Evolutionary conservation across 2,329 filamentous ascomycete genomes (phyloP), one percentile per base, ranked within the genome.

Genomic region (Spiromastix sp.): DNA sequence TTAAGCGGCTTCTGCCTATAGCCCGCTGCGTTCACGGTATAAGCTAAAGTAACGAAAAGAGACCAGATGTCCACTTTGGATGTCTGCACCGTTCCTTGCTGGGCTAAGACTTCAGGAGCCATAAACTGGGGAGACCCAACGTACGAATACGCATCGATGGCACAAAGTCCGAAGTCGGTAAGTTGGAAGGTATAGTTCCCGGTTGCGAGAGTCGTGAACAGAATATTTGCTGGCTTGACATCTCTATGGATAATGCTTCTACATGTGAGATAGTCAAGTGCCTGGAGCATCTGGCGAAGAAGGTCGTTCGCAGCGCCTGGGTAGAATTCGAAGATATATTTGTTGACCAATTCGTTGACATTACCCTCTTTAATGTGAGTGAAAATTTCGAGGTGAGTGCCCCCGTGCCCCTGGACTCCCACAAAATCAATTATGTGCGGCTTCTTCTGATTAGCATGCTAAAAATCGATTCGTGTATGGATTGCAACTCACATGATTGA

Each of bases 31-130:
- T 48, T 24, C n/a, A 42, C 8, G 5, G 34, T 41, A 40, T 44
- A 50, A 11, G 46, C 15, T 20, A 48, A 40, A 2, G 51, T 48
- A 18, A 48, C 43, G 32, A 39, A 52, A 10, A 52, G 40, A 2
- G 48, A 52, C 50, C 46, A 53, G 10, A 53, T 31, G 29, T 53
- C 51, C 6, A 43, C 26, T 34, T 49, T 51, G 9, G 24, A 18
- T 16, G 44, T 47, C 32, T 49, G 44, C 9, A 10, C 22, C 10
- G 12, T 10, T 25, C 12, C 22, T 4, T 3, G 22, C 12, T 3
- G 22, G 22, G 12, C 12, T 9, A 25, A 25, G 22, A 1, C 10
- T 25, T 3, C 22, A 4, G 12, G n/a, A n/a, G n/a, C 45, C 40
- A 49, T 47, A 32, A 36, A 51, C 5, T 27, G 24, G 6, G 13